Evolutionary conservation across 2,329 filamentous ascomycete genomes (phyloP), one percentile per base, ranked within the genome.

Genomic region (Exophiala sideris): DNA sequence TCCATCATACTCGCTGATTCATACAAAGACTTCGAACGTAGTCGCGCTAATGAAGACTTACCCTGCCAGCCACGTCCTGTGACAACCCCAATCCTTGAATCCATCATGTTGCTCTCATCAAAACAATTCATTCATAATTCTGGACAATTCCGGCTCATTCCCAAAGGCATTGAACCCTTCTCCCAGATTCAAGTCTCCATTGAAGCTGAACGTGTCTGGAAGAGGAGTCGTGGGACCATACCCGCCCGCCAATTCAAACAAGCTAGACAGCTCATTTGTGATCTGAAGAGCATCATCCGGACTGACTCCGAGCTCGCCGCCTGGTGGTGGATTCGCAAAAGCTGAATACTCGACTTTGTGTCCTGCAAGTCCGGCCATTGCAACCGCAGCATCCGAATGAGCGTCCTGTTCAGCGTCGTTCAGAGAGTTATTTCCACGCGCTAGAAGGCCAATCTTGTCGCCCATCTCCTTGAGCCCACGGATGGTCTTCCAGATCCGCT

Each of bases 331-430:
- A 32, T 54, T 59, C 7, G 68, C 67, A 53, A 78, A 82, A 18
- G 82, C 65, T 0, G 79, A 73, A 54, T 81, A 68, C 53, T 85
- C 80, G 12, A 85, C 79, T 24, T 78, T 76, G 64, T 85, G 81
- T 5, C 83, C 83, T 2, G 83, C 83, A 14, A 86, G 71, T 1
- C 82, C 82, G 8, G 82, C 83, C 83, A 86, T 85, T 7, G 83
- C 82, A 4, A 85, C 79, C 1, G 83, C 83, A 2, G 83, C 83
- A 18, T 77, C 79, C 2, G 81, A 83, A 64, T 83, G 82, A 12
- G 81, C 75, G 58, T 85, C 82, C 16, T 72, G 71, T 56, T 39
- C 67, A 63, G 52, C 67, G 66, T 4, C 68, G 65, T 34, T 71
- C 68, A 49, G 33, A 18, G 40, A 34, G 33, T 40, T 44, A 21